A percentile compares a stretch with the other conserved stretches of the same genome.
phyloP scores from a whole-genome alignment of 306 rosid species.

The Pueraria montana region DNA sequence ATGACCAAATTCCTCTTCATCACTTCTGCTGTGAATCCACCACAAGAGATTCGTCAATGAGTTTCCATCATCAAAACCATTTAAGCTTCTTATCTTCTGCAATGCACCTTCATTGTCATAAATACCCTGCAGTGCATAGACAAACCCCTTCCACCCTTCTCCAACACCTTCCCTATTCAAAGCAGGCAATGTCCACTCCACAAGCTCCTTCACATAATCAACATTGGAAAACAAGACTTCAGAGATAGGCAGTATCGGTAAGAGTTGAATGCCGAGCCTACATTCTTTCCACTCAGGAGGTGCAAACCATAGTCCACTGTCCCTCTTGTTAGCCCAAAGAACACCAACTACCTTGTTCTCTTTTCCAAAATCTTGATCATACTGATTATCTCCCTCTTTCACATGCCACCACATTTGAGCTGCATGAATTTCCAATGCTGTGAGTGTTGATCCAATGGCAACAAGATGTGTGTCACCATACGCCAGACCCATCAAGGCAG shows the following conservation, averaged over 20 bases:
- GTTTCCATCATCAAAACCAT: constrained; percentile 80
- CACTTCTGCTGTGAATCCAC: constrained; percentile 90
- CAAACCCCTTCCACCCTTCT: constrained; percentile 88
- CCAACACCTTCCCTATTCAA: constrained; percentile 70
- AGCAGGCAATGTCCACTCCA: constrained; percentile 82
- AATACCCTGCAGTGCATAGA: constrained; percentile 75
- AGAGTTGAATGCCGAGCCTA: constrained; percentile 80
- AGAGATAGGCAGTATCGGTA: constrained; percentile 65
- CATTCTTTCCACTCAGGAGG: constrained; percentile 84
- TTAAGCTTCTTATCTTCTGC: constrained; percentile 61
- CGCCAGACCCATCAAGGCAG: constrained; percentile 86
- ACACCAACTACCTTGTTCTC: constrained; percentile 82
- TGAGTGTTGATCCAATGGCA: constrained; percentile 69
- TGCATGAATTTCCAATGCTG: constrained; percentile 76
- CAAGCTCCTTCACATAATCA: constrained; percentile 70
- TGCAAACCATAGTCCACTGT: constrained; percentile 87
- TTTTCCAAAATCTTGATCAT: constrained; percentile 62
- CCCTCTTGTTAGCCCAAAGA: constrained; percentile 88
- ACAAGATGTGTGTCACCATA: constrained; percentile 82
- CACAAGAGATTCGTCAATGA: constrained; percentile 78
- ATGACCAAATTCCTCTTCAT: constrained; percentile 46
- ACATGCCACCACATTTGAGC: constrained; percentile 96
- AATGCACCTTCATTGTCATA: constrained; percentile 65
- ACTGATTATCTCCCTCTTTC: constrained; percentile 54
- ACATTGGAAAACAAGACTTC: constrained; percentile 54